Base-by-base conservation (phyloP, 768 basidiomycete species). In the Leccinum incarnatum region DNA sequence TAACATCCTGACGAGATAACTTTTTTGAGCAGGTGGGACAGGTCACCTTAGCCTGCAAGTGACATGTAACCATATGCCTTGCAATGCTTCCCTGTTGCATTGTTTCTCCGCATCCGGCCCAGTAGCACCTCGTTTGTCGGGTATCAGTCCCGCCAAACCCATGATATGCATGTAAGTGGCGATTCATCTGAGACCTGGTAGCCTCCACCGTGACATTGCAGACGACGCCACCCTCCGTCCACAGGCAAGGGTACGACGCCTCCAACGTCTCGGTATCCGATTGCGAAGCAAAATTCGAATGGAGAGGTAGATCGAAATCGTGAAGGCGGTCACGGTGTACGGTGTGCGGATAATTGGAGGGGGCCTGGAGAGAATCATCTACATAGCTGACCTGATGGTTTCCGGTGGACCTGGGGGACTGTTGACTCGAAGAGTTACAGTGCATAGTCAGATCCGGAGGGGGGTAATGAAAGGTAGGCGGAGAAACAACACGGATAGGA, bases 61-160 rank as follows among this genome's bases (percentile, higher is more conserved):
- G 69, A 47, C 69, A 66, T 4, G 68, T 66, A 19, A 69, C 69
- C 60, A 64, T 50, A 27, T 69, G 69, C 36, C 69, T 69, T 10
- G 67, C 68, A 21, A 69, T 64, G 57, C 67, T 71, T 27, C 69
- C 68, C 42, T 69, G 68, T 14, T 69, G 69, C 68, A 69, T 69
- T 29, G 23, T 57, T 29, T 63, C 62, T 23, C 37, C 42, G 29
- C 69, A 69, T 50, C 62, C 58, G 1, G 40, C 49, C 69, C 69
- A 71, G 42, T 36, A 23, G 56, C 68, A 71, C 34, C 36, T 61
- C 19, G 59, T 62, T 29, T 56, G 64, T 54, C 45, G 64, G 48
- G 60, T 56, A 17, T 69, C 69, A 50, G 67, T 53, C 29, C 68
- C 68, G 1, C 60, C 49, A 17, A 69, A 69, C 11, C 60, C 64